Evolutionary conservation across 176 grass and related monocot species (phyloP).

Genomic region (Leersia perrieri): DNA sequence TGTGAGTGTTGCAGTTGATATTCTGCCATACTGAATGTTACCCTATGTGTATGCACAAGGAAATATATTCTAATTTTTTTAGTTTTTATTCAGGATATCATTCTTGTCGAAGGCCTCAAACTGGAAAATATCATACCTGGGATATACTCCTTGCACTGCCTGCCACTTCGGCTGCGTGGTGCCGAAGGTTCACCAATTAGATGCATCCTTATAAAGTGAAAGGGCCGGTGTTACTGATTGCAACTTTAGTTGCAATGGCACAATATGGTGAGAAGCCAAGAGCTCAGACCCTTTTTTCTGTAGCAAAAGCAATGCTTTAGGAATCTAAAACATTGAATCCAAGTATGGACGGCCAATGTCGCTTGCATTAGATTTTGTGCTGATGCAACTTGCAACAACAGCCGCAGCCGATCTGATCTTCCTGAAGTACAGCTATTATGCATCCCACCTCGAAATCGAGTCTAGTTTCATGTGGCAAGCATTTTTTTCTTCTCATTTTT

Average conservation of each 20-base stretch:
- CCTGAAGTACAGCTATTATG: no score
- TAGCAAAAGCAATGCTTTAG: no score
- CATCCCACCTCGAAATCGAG: neutral
- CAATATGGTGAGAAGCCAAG: neutral
- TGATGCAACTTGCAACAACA: no score
- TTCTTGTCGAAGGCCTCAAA: slow-evolving; percentile 50
- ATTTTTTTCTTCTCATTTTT: neutral
- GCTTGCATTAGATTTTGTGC: no score
- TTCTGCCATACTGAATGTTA: neutral
- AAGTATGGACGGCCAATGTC: no score
- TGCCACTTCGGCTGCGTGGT: slow-evolving; percentile 47
- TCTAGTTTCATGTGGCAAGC: neutral
- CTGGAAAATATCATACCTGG: slow-evolving; percentile 42
- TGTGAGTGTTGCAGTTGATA: neutral
- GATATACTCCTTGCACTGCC: slow-evolving; percentile 49
- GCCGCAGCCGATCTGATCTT: no score
- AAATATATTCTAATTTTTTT: neutral
- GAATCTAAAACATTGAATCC: no score
- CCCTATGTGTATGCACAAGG: neutral
- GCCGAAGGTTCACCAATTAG: slow-evolving; percentile 51
- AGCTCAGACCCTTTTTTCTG: no score
- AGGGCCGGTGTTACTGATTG: neutral
- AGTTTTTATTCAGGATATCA: slow-evolving; percentile 39
- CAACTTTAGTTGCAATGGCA: neutral
- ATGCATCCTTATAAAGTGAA: slow-evolving; percentile 57